These are phyloP conservation scores for Phialophora macrospora DNA, from an alignment of 2,329 filamentous ascomycete genomes.

Conservation along the genomic window DNA sequence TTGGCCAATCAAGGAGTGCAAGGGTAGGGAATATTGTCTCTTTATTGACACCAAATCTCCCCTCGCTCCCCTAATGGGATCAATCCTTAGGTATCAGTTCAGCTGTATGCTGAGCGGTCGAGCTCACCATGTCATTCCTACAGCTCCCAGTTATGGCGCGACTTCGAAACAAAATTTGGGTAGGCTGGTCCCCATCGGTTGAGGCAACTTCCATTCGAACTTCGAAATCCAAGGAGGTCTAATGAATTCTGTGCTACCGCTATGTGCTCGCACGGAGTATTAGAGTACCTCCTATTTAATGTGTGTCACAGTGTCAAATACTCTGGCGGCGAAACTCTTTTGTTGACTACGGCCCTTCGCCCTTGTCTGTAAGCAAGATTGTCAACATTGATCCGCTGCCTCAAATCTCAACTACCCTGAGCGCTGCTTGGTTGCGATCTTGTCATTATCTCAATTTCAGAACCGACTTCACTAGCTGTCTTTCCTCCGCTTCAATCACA, in stretches of 20 bases:
- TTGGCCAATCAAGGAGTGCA: conserved; percentile 14
- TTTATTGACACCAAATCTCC: not conserved
- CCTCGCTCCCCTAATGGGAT: no score
- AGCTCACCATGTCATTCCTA: not conserved
- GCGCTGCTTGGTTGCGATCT: not conserved
- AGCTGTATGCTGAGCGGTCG: not conserved
- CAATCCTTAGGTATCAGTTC: not conserved
- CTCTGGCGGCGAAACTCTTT: not conserved
- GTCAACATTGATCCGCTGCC: not conserved
- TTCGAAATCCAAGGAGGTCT: not conserved
- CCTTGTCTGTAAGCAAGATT: not conserved
- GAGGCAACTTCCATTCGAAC: not conserved
- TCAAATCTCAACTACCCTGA: not conserved
- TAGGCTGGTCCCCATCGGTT: not conserved
- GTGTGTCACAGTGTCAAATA: not conserved
- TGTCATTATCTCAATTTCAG: not conserved
- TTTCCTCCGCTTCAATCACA: not conserved
- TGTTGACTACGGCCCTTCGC: not conserved
- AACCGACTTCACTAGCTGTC: not conserved
- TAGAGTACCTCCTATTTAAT: not conserved
- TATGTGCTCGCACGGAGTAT: not conserved
- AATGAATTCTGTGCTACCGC: not conserved
- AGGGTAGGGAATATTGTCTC: not conserved
- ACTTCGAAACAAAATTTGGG: not conserved
- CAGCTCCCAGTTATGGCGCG: not conserved